phyloP scores from a whole-genome alignment of 768 basidiomycete species.

The Boletus coccyginus region DNA sequence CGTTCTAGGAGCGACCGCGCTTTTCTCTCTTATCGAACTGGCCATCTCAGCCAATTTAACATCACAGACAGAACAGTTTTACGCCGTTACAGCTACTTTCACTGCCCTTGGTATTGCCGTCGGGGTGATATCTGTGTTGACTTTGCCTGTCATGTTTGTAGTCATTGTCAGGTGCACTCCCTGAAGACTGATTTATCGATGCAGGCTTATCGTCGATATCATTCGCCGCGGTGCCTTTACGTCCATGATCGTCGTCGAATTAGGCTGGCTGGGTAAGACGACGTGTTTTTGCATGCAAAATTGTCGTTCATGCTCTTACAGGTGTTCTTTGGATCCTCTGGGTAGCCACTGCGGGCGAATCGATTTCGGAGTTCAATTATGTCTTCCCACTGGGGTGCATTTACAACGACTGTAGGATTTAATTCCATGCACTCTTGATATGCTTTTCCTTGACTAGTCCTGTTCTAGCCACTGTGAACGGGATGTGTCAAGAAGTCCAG shows the following conservation, averaged over 20 bases:
- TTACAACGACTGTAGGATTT: constrained; percentile 2
- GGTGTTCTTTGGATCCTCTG: constrained; percentile 38
- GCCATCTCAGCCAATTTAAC: constrained; percentile 29
- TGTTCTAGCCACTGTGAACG: constrained; percentile 6
- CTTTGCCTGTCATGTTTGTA: constrained; percentile 29
- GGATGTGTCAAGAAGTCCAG: constrained; percentile 29
- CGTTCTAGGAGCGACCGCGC: constrained; percentile 8
- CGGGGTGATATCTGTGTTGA: constrained; percentile 26
- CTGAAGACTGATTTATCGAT: not conserved
- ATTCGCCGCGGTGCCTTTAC: constrained; percentile 36
- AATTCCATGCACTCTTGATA: not conserved
- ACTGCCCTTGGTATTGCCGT: constrained; percentile 30
- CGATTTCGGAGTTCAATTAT: constrained; percentile 9
- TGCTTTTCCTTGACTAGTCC: not conserved
- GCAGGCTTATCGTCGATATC: constrained; percentile 36
- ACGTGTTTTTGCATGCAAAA: not conserved
- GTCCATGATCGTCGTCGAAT: constrained; percentile 38
- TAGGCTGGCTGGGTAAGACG: constrained; percentile 36
- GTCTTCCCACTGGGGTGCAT: constrained; percentile 12
- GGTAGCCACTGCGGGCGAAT: constrained; percentile 35
- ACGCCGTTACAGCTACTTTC: constrained; percentile 16
- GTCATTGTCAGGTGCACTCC: not conserved
- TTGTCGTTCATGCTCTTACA: constrained; percentile 7
- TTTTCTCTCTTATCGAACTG: constrained; percentile 33
- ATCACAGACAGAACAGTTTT: constrained; percentile 14